Base-by-base conservation (phyloP, 805 yeast genomes). In the Yarrowia hollandica region DNA sequence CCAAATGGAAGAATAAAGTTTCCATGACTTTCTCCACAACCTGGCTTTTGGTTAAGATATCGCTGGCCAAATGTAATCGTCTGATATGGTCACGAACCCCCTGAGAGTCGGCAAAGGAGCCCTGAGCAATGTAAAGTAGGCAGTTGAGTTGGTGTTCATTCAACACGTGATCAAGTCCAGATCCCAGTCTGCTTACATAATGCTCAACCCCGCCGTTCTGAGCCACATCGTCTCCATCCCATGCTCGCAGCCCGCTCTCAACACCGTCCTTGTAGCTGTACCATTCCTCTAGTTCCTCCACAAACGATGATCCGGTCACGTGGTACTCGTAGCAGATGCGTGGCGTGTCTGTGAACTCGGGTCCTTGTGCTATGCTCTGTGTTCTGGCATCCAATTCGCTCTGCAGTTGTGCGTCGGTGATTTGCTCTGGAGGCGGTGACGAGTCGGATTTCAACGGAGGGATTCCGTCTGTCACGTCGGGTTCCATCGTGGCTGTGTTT, bases 251-350 rank as follows among this genome's bases (percentile, higher is more conserved):
- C 2, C 30, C 22, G 10, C 30, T 12, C 22, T 48, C 55, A 6
- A 48, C 39, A 12, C 39, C 55, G 12, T 31, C 39, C 19, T 31
- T 48, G 56, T 67, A 68, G 1, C 65, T 65, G 62, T 78, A 80
- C 83, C 83, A 80, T 33, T 77, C 76, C 9, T 75, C 72, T 14
- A 80, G 52, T 62, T 83, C 86, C 1, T 68, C 68, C 12, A 62
- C 61, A 15, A 80, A 67, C 1, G 66, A 60, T 11, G 73, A 71
- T 1, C 67, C 64, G 52, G 79, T 82, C 4, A 67, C 46, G 7
- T 12, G 5, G 60, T 73, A 75, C 3, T 70, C 66, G 70, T 79
- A 84, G 5, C 75, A 70, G 5, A 83, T 67, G 23, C 73, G 74
- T 0, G 84, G 82, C 58, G 69, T 72, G 22, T 58, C 60, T 21